Conservation (phyloP, 768 basidiomycete species). For the Lentinula aciculospora region DNA sequence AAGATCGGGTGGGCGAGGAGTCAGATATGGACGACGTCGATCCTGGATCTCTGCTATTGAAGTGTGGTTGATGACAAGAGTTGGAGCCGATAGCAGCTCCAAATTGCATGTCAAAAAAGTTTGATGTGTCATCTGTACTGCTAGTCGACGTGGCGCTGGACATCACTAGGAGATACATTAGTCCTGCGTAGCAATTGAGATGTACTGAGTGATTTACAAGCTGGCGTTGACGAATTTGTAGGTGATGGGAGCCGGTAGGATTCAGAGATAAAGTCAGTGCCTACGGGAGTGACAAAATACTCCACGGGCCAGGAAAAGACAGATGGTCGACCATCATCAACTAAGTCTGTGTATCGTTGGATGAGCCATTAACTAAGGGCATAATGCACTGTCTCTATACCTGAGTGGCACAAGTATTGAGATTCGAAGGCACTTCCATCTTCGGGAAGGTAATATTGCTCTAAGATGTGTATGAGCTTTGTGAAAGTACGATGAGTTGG, state of each 20-base stretch:
- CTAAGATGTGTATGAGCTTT: neutral
- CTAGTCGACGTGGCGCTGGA: neutral
- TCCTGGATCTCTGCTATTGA: neutral
- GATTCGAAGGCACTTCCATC: neutral
- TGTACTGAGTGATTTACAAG: neutral
- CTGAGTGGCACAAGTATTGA: neutral
- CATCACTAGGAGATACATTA: neutral
- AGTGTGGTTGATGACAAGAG: neutral
- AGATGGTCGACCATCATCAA: neutral
- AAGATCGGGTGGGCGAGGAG: neutral
- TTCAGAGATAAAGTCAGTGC: neutral
- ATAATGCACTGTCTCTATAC: neutral
- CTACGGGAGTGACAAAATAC: neutral
- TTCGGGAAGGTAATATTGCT: neutral
- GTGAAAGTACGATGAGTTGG: neutral
- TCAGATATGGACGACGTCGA: neutral
- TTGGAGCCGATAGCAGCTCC: neutral
- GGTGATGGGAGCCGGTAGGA: neutral
- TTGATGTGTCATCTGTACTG: neutral
- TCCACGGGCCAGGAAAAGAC: constrained; percentile 3
- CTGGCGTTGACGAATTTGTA: neutral
- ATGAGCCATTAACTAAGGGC: neutral
- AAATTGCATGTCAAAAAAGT: constrained; percentile 8
- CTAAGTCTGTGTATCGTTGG: neutral
- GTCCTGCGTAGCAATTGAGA: accelerated